phyloP scores from a whole-genome alignment of 805 yeast species.

The Pichia phayaonensis region DNA sequence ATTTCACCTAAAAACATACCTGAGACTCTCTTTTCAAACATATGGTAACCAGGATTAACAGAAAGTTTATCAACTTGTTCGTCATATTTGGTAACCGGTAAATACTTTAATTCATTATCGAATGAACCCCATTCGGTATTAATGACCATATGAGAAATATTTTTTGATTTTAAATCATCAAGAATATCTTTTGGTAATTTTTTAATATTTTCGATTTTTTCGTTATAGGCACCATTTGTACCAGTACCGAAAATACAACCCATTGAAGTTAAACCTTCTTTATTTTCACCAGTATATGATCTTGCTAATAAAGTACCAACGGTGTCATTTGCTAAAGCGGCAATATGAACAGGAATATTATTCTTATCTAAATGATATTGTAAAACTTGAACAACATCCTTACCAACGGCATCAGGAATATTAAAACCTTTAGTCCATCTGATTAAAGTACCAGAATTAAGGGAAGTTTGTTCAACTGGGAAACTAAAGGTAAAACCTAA shows the following conservation, averaged over 20 bases:
- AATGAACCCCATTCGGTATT: slow-evolving; percentile 99
- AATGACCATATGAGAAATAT: slow-evolving; percentile 68
- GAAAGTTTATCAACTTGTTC: slow-evolving; percentile 60
- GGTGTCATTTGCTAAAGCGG: slow-evolving; percentile 92
- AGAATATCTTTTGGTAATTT: slow-evolving; percentile 52
- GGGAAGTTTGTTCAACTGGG: slow-evolving; percentile 82
- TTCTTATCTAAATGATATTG: slow-evolving; percentile 61
- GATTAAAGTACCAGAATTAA: slow-evolving; percentile 70
- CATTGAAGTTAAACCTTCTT: slow-evolving; percentile 67
- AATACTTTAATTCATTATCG: slow-evolving; percentile 67
- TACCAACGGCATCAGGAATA: slow-evolving; percentile 75
- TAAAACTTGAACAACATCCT: slow-evolving; percentile 68
- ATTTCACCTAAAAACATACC: slow-evolving; percentile 94
- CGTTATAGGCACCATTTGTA: slow-evolving; percentile 92
- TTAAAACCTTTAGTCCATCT: slow-evolving; percentile 97
- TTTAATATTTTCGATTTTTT: slow-evolving; percentile 61
- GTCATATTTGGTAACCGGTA: slow-evolving; percentile 80
- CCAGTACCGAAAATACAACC: slow-evolving; percentile 98
- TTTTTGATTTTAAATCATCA: slow-evolving; percentile 32
- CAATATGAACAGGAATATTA: slow-evolving; percentile 59
- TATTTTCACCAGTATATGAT: slow-evolving; percentile 62
- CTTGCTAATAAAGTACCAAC: slow-evolving; percentile 90
- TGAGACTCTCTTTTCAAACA: slow-evolving; percentile 86
- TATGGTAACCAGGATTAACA: slow-evolving; percentile 78
- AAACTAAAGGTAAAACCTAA: slow-evolving; percentile 92